Evolutionary conservation across 495 filamentous ascomycete genomes (phyloP).

Genomic region (Daldinia bambusicola): DNA sequence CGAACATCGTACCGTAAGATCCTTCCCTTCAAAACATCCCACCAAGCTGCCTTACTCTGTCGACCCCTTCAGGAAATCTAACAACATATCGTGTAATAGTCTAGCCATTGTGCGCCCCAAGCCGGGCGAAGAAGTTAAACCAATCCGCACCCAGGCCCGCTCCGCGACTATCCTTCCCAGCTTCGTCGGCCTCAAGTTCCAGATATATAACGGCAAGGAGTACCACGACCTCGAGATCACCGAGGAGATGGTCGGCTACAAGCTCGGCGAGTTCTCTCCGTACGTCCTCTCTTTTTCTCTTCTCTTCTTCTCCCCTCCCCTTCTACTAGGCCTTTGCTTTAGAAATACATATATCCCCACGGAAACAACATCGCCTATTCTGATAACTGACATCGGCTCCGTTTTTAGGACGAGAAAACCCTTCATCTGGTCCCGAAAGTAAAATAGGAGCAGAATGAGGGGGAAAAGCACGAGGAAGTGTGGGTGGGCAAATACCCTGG

Average conservation of each 20-base stretch:
- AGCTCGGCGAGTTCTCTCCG: slow-evolving; percentile 93
- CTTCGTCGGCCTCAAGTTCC: slow-evolving; percentile 93
- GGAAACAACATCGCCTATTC: not conserved
- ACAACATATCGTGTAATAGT: slow-evolving; percentile 47
- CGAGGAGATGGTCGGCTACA: slow-evolving; percentile 98
- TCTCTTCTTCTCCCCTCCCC: too few relatives aligned
- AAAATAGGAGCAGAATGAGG: slow-evolving; percentile 60
- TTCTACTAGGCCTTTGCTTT: too few relatives aligned
- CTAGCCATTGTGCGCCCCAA: slow-evolving; percentile 71
- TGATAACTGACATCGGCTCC: not conserved
- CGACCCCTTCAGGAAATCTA: not conserved
- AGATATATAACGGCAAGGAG: slow-evolving; percentile 93
- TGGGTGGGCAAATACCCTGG: slow-evolving; percentile 16
- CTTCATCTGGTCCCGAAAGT: slow-evolving; percentile 78
- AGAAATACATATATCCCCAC: too few relatives aligned
- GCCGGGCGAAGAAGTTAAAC: slow-evolving; percentile 69
- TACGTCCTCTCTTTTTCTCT: slow-evolving; percentile 60
- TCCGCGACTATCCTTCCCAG: slow-evolving; percentile 93
- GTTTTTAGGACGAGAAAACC: slow-evolving; percentile 80
- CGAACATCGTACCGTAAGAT: slow-evolving; percentile 77
- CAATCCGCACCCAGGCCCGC: slow-evolving; percentile 89
- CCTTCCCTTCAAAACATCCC: not conserved
- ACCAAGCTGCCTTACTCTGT: not conserved
- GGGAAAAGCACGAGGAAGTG: slow-evolving; percentile 36
- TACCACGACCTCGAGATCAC: slow-evolving; percentile 90